Base-by-base conservation (phyloP, 208 protist species). In the Crithidia thermophila region DNA sequence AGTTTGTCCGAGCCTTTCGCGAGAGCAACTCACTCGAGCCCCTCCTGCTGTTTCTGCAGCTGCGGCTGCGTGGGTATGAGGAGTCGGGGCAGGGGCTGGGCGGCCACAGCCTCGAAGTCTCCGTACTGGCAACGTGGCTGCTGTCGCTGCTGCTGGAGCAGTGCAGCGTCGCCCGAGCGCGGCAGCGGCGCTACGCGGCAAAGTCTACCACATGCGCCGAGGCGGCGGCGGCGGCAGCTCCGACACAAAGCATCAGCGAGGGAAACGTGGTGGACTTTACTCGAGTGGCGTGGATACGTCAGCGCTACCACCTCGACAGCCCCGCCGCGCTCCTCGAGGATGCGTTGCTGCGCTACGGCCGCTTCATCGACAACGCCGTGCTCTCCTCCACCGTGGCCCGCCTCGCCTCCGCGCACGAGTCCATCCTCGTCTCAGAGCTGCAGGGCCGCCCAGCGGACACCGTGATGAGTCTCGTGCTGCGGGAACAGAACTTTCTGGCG, bases 401-500 rank as follows among this genome's bases (percentile, higher is more conserved):
- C 11, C 58, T 73, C 33, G 57, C 56, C 45, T 39, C 67, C 0
- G 53, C 56, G 16, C 53, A 39, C 1, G 58, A 70, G 43, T 34
- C 64, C 21, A 42, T 70, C 11, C 64, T 61, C 43, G 53, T 55
- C 7, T 30, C 64, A 13, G 64, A 70, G 64, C 52, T 70, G 52
- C 51, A 56, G 10, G 64, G 64, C 4, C 31, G 34, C 42, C 64
- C 64, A 5, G 64, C 52, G 30, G 40, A 43, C 34, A 62, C 42
- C 7, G 53, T 70, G 13, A 56, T 47, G 52, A 57, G 42, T 10
- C 37, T 77, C 11, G 42, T 73, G 42, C 21, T 70, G 23, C 67
- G 68, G 0, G 63, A 72, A 21, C 60, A 73, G n/a, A 43, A 65
- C 23, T 61, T 56, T 39, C 52, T 79, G n/a, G 80, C 80, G 3